Base-by-base conservation (phyloP, 2,329 filamentous ascomycete genomes). In the Thelonectria discophora region DNA sequence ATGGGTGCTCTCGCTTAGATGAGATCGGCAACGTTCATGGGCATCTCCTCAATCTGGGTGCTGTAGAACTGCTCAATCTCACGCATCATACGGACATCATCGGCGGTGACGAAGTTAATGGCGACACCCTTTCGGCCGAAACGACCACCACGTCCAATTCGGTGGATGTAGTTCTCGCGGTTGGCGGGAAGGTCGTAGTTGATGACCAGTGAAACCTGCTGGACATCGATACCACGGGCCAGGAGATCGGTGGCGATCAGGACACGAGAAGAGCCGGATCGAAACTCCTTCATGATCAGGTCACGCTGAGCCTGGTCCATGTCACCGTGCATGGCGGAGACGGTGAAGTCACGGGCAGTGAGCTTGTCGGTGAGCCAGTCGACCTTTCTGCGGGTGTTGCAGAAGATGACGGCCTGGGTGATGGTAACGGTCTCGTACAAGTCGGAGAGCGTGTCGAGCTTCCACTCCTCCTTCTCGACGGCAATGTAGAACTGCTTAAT, bases 401-500 rank as follows among this genome's bases (percentile, higher is more conserved):
- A 99, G 92, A 99, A 99, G 84, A 99, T 99, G 82, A 99, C 95
- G 63, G 95, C 95, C 83, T 99, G 95, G 74, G 95, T 99, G 77
- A 98, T 99, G 79, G 95, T 99, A 78, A 99, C 91, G 58, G 95
- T 99, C 86, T 99, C 95, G 86, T 99, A 99, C 73, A 99, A 84
- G 83, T 99, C 95, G 75, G 92, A 98, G 66, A 99, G 92, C 65
- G 95, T 99, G 82, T 99, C 95, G 70, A 99, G 90, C 86, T 99
- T 99, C 95, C 95, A 99, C 78, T 99, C 95, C 81, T 99, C 95
- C 88, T 99, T 98, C 87, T 99, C 95, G 64, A 99, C 95, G 63
- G 95, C 95, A 82, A 99, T 98, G 86, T 97, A 99, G 86, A 97
- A 99, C 82, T 99, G 95, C 88, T 99, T 99, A 79, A 99, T 97